Evolutionary conservation across 208 protist species (phyloP).

Genomic region (Acanthamoeba sp.): DNA sequence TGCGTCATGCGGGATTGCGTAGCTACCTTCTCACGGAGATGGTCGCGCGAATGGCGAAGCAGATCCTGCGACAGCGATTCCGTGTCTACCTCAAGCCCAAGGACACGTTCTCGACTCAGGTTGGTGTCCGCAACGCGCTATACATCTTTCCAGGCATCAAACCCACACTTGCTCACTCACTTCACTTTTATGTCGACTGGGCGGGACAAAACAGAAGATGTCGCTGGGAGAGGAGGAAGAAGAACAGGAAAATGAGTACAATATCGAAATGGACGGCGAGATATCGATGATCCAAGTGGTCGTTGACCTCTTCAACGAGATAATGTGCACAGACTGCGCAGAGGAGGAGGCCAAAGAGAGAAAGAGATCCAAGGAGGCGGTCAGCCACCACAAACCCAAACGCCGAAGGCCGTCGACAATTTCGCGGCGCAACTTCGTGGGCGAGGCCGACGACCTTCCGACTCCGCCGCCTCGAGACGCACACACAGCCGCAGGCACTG

Average conservation of each 20-base stretch:
- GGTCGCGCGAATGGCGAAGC: constrained; percentile 57
- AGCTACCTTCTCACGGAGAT: constrained; percentile 67
- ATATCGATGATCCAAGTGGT: constrained; percentile 54
- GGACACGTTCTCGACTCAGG: no score
- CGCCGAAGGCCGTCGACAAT: not conserved
- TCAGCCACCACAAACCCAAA: not conserved
- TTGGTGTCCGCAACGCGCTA: no score
- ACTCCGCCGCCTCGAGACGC: no score
- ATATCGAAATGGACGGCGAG: constrained; percentile 22
- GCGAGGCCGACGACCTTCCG: not conserved
- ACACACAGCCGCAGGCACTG: no score
- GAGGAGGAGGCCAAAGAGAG: not conserved
- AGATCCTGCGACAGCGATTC: constrained; percentile 42
- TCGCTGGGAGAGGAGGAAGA: not conserved
- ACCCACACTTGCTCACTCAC: no score
- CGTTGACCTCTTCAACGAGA: constrained; percentile 69
- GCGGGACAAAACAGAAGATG: no score
- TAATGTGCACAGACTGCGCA: not conserved
- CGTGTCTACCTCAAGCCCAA: constrained; percentile 54
- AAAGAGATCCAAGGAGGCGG: not conserved
- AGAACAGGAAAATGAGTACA: not conserved
- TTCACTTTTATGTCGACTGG: not conserved
- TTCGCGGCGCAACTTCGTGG: not conserved
- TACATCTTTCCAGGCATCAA: no score
- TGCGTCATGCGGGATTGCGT: constrained; percentile 17